A percentile compares a stretch with the other conserved stretches of the same genome.
phyloP scores from a whole-genome alignment of 805 yeast species.

The Sugiyamaella qingdaonensis region DNA sequence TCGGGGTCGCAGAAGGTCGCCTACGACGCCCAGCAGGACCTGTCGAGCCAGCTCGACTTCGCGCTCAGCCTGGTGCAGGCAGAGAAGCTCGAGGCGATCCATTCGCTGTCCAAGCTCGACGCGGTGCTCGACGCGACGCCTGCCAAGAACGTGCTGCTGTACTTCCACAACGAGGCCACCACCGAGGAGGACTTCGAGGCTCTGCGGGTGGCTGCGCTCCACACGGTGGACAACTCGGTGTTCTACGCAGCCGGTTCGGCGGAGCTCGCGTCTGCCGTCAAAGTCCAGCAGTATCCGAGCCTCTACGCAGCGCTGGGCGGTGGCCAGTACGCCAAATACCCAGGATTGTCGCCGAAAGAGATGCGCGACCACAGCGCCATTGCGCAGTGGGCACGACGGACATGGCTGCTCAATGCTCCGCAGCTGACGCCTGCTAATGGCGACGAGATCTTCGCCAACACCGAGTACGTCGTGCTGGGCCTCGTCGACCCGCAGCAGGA shows the following conservation, averaged over 20 bases:
- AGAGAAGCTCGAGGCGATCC: constrained; percentile 27
- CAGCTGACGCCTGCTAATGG: constrained; percentile 36
- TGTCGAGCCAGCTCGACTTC: constrained; percentile 32
- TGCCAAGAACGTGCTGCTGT: constrained; percentile 31
- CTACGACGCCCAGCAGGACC: constrained; percentile 31
- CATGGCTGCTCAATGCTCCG: constrained; percentile 35
- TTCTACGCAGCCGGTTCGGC: constrained; percentile 29
- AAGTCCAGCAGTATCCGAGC: constrained; percentile 30
- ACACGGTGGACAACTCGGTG: constrained; percentile 31
- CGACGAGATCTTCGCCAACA: constrained; percentile 27
- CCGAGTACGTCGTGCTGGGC: constrained; percentile 31
- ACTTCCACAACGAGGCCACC: constrained; percentile 37
- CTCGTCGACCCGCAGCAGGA: constrained; percentile 30
- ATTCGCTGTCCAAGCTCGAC: constrained; percentile 23
- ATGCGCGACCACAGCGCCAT: constrained; percentile 30
- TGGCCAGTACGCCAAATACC: constrained; percentile 22
- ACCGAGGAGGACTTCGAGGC: constrained; percentile 38
- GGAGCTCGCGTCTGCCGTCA: constrained; percentile 26
- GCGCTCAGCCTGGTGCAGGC: constrained; percentile 32
- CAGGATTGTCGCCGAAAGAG: constrained; percentile 31
- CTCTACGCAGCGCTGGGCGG: constrained; percentile 29
- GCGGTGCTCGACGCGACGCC: constrained; percentile 24
- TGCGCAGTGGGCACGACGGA: constrained; percentile 30
- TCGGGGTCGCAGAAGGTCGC: constrained; percentile 26
- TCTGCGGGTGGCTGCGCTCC: constrained; percentile 31